Conservation (phyloP, 1,139 yeast species). For the Debaryomyces udenii region DNA sequence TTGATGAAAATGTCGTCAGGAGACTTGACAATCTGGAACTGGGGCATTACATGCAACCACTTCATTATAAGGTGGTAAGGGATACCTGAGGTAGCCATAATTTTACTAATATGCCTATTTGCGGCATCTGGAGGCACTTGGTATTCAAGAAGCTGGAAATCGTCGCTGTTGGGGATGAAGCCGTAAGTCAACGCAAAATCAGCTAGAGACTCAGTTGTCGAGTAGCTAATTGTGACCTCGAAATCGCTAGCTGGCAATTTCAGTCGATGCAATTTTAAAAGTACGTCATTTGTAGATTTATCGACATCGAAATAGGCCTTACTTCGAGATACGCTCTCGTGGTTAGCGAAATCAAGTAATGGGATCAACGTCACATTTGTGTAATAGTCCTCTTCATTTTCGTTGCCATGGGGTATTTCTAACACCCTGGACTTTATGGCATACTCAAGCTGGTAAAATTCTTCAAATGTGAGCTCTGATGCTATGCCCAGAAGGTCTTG, state of each 20-base stretch:
- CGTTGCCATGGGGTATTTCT: conserved; percentile 56
- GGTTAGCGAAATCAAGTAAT: conserved; percentile 68
- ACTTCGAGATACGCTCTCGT: conserved; percentile 31
- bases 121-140: conserved; percentile 6
- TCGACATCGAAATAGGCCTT: conserved; percentile 70
- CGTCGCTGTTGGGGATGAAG: conserved; percentile 45
- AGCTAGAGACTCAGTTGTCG: conserved; percentile 48
- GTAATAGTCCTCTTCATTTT: conserved; percentile 36
- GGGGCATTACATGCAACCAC: conserved; percentile 32
- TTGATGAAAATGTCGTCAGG: conserved; percentile 22
- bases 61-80: conserved; percentile 19
- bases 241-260: conserved; percentile 18
- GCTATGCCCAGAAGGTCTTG: conserved; percentile 17
- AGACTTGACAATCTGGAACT: conserved; percentile 23
- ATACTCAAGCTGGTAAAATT: conserved; percentile 44
- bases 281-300: conserved; percentile 44
- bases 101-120: conserved; percentile 5
- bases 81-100: conserved; percentile 5
- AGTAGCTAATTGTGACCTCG: conserved; percentile 49
- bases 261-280: conserved; percentile 27
- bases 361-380: conserved; percentile 66
- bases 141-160: conserved; percentile 19
- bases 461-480: conserved; percentile 17
- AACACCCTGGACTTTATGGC: conserved; percentile 61
- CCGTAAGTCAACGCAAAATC: conserved; percentile 60